Evolutionary conservation across 139 green algal species (phyloP), one percentile per base, ranked within the genome.

Genomic region (Nannochloris sp.): DNA sequence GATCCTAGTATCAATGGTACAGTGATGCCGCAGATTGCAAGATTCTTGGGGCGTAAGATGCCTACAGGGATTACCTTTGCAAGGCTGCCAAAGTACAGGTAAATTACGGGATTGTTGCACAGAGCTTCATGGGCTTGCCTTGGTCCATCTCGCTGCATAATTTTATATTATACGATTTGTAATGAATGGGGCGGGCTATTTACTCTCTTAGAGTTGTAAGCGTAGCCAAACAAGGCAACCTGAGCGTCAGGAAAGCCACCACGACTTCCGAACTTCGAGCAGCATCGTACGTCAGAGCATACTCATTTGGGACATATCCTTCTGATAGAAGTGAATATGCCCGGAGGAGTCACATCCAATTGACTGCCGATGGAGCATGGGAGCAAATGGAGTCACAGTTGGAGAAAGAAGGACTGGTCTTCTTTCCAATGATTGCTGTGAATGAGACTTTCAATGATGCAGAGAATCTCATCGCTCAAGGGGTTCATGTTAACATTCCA

Each of bases 311-410:
- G 46, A 59, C 44, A 5, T 85, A 88, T 53, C 79, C 81, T 3
- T 6, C 48, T 11, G 80, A 80, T 50, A 69, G 82, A 16, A 87
- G 73, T 50, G 72, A 87, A 16, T 90, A 75, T 54, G 76, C 86
- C 0, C 58, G 62, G 16, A 70, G 78, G 61, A 66, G 67, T 9
- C 80, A 90, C 65, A 50, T 84, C 5, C 68, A 75, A n/a, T 91
- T 93, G 86, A 90, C 85, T 69, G 75, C 77, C 1, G 78, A 89
- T 49, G 51, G 64, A 0, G 83, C 88, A 29, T 94, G 86, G 86
- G 72, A 87, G 14, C 58, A 60, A 0, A 25, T 93, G 3, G 83
- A 85, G 5, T 44, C 24, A 19, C 12, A 19, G 4, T 15, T 58
- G 15, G 23, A 58, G n/a, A 58, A 58, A 15, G n/a, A 25, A 34